phyloP scores from a whole-genome alignment of 2,329 filamentous ascomycete genomes.

The Calonectria pseudoreteaudii region DNA sequence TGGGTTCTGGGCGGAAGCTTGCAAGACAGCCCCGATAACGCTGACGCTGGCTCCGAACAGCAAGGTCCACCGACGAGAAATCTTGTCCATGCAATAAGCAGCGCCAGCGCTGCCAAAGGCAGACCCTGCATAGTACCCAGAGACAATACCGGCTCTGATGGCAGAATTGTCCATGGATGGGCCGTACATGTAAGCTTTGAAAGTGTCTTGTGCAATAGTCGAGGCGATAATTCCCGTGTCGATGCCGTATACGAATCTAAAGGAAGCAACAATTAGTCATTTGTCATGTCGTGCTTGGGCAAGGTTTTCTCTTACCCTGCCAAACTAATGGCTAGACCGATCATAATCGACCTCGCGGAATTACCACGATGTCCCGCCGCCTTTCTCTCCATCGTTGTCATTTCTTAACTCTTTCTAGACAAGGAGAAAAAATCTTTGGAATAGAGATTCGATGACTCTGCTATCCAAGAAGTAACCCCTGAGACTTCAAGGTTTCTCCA shows the following conservation, averaged over 20 bases:
- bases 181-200: constrained; percentile 28
- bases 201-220: constrained; percentile 20
- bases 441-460: neutral
- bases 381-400: neutral
- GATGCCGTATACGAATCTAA: constrained; percentile 24
- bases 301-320: constrained; percentile 5
- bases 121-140: constrained; percentile 24
- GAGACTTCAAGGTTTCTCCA: neutral
- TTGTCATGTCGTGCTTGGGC: neutral
- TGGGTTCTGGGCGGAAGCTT: constrained; percentile 52
- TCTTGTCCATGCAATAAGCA: constrained; percentile 26
- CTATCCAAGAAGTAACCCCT: neutral
- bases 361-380: constrained; percentile 22
- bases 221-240: constrained; percentile 28
- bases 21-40: constrained; percentile 54
- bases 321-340: constrained; percentile 24
- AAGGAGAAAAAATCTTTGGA: neutral
- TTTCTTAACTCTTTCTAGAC: neutral
- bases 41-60: constrained; percentile 19
- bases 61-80: constrained; percentile 23
- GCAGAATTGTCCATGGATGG: constrained; percentile 12
- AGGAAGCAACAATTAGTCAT: neutral
- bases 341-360: constrained; percentile 20
- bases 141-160: constrained; percentile 18
- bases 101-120: constrained; percentile 23